Base-by-base conservation (phyloP, 352 stramenopile species). In the Achlya hypogyna region DNA sequence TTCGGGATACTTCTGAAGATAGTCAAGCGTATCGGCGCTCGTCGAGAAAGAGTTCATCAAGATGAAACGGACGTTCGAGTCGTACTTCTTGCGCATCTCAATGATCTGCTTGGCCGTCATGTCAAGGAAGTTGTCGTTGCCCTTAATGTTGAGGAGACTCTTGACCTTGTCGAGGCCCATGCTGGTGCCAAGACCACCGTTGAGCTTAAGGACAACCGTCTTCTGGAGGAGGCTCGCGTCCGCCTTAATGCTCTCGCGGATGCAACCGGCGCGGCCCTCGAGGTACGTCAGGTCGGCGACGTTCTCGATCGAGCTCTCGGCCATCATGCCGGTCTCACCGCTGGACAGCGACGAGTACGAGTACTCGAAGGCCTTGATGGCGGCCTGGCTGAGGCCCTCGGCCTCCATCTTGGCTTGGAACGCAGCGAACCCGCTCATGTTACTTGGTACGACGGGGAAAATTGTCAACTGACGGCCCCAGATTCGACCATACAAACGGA, bases 281-380 rank as follows among this genome's bases (percentile, higher is more conserved):
- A 94, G 74, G 77, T 91, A 94, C 32, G 78, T 75, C 53, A 94
- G 71, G 65, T 86, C 75, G 70, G 88, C 77, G 35, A 86, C 84
- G 29, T 95, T 84, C 56, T 82, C 74, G 73, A 99, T 99, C 62
- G 87, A 95, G 53, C 76, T 75, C 76, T 99, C 96, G 32, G 91
- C 73, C 74, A 99, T 99, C 85, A 98, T 98, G 69, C 96, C 96
- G 25, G 90, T 97, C 62, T 97, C 90, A 71, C 91, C 91, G 66
- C 86, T 91, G 69, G 95, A 82, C 47, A 99, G 89, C 29, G 95
- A 95, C 53, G 96, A 85, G 82, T 98, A 99, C 51, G 93, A 98
- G 72, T 92, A 98, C 84, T 98, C 93, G 71, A 99, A 99, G 52
- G 96, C 93, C 71, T 96, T 95, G 79, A 99, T 98, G 65, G 96